Conservation (phyloP, 768 basidiomycete genomes). For the Butyriboletus loyo region DNA sequence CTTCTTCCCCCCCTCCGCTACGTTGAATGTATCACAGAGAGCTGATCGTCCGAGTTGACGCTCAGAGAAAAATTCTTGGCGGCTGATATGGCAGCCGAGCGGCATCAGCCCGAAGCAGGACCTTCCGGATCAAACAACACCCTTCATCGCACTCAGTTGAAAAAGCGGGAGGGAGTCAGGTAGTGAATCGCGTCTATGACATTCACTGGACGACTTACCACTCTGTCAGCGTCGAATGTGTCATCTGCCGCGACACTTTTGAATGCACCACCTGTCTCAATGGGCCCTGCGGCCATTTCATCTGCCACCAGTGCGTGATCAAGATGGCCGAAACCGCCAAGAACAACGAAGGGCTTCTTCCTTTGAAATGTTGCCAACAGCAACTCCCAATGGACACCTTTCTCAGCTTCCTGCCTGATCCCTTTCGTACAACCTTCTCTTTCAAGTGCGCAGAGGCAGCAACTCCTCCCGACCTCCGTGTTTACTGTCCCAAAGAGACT, state of each 20-base stretch:
- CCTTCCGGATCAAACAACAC: neutral
- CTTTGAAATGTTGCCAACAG: constrained; percentile 48
- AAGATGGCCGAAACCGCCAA: constrained; percentile 41
- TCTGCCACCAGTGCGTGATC: constrained; percentile 44
- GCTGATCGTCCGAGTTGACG: neutral
- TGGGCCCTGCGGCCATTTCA: constrained; percentile 45
- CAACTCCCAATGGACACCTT: constrained; percentile 33
- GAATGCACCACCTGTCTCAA: constrained; percentile 23
- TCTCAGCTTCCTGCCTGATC: constrained; percentile 30
- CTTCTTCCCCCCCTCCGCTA: neutral
- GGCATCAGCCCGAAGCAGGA: neutral
- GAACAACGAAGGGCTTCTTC: constrained; percentile 49
- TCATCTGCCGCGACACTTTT: constrained; percentile 40
- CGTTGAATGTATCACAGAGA: too few relatives aligned
- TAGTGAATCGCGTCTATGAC: neutral
- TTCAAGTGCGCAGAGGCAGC: constrained; percentile 47
- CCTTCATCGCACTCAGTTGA: too few relatives aligned
- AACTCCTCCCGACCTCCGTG: constrained; percentile 39
- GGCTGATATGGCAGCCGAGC: neutral
- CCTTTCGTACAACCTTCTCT: constrained; percentile 33
- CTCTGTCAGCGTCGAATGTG: constrained; percentile 30
- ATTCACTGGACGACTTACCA: neutral
- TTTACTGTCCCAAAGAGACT: constrained; percentile 46
- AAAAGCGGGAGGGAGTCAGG: neutral
- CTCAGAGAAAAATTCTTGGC: constrained; percentile 14